Conservation (phyloP, 2,329 filamentous ascomycete species). For the Fusarium robinianum region DNA sequence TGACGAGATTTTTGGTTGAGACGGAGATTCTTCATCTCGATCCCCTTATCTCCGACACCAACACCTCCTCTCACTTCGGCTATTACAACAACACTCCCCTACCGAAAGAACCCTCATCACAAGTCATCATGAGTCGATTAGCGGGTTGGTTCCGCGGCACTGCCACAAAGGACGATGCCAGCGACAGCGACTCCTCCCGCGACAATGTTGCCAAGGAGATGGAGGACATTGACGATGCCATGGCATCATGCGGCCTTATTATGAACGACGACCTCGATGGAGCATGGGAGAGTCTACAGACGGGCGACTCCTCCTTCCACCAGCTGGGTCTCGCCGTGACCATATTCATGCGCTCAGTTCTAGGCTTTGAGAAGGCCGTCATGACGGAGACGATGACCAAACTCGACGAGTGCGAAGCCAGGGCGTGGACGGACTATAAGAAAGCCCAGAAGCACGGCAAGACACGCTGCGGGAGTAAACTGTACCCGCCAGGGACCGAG, state of each 20-base stretch:
- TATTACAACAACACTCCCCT: too few species aligned
- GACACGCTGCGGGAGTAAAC: slow-evolving; percentile 42
- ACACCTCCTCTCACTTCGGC: too few species aligned
- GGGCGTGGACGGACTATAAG: slow-evolving; percentile 76
- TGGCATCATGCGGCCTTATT: slow-evolving; percentile 70
- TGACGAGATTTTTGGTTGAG: too few species aligned
- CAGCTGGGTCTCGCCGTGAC: slow-evolving; percentile 80
- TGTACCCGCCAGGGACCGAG: slow-evolving; percentile 85
- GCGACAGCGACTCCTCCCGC: slow-evolving; percentile 33
- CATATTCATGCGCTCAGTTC: slow-evolving; percentile 80
- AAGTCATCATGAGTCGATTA: slow-evolving; percentile 52
- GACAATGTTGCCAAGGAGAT: slow-evolving; percentile 50
- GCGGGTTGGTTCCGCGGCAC: slow-evolving; percentile 56
- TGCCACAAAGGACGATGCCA: slow-evolving; percentile 41
- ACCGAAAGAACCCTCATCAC: too few species aligned
- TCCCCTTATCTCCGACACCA: too few species aligned
- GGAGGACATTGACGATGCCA: slow-evolving; percentile 62
- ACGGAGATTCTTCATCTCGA: too few species aligned
- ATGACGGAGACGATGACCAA: slow-evolving; percentile 80
- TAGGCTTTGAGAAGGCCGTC: slow-evolving; percentile 90
- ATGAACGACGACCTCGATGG: slow-evolving; percentile 90
- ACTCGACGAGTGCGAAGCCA: slow-evolving; percentile 75
- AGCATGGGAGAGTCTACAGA: slow-evolving; percentile 73
- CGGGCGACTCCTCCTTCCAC: slow-evolving; percentile 85
- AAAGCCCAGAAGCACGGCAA: slow-evolving; percentile 68